A percentile compares a stretch with the other conserved stretches of the same genome.
These are phyloP conservation scores for Rhazya stricta DNA, from an alignment of 257 asterid species.

Conservation along the genomic window DNA sequence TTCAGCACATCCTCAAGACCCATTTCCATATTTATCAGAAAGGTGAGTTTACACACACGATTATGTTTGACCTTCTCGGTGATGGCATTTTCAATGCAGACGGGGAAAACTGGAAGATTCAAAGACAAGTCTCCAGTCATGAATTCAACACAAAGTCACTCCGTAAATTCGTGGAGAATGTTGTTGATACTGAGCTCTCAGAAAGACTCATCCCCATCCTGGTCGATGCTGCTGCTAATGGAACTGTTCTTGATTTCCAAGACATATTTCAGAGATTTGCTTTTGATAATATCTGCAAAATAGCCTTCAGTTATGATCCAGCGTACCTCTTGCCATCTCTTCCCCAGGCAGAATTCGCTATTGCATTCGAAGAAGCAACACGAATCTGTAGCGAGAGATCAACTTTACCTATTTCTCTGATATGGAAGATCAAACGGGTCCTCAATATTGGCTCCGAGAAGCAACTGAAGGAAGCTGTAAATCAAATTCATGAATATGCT, in stretches of 20 bases:
- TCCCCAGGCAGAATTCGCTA: constrained; percentile 38
- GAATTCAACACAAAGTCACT: constrained; percentile 48
- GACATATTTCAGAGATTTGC: constrained; percentile 60
- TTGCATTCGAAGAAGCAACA: constrained; percentile 35
- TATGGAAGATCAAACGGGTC: constrained; percentile 39
- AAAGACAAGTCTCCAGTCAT: constrained; percentile 47
- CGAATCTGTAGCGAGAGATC: constrained; percentile 29
- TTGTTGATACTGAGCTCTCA: constrained; percentile 41
- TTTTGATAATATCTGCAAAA: constrained; percentile 52
- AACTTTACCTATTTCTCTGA: constrained; percentile 17
- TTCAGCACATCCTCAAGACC: constrained; percentile 49
- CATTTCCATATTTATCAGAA: constrained; percentile 42
- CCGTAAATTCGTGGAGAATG: constrained; percentile 40
- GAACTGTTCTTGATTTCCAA: constrained; percentile 37
- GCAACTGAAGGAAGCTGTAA: constrained; percentile 15
- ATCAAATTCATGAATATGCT: constrained; percentile 35
- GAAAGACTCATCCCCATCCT: constrained; percentile 40
- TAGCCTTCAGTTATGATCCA: constrained; percentile 62
- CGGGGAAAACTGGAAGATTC: constrained; percentile 46
- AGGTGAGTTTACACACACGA: constrained; percentile 28
- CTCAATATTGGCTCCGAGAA: constrained; percentile 41
- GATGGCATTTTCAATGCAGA: constrained; percentile 57
- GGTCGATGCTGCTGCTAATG: constrained; percentile 23
- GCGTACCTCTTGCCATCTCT: constrained; percentile 37
- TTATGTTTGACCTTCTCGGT: constrained; percentile 45